Evolutionary conservation across 768 basidiomycete species (phyloP).

Genomic region (Grammothele lineata): DNA sequence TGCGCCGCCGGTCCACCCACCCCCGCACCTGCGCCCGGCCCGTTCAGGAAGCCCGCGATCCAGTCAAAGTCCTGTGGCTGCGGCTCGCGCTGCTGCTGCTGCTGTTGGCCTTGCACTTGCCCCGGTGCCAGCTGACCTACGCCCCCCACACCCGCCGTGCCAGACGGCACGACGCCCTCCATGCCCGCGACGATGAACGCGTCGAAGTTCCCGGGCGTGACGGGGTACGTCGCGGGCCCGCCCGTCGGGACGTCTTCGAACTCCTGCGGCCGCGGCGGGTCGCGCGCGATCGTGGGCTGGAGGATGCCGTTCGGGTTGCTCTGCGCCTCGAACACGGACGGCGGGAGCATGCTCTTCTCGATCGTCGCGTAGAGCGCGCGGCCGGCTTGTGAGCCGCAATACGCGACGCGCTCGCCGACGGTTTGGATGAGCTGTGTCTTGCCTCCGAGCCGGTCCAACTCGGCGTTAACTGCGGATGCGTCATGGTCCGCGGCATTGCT

Average conservation of each 20-base stretch:
- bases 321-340: constrained; percentile 6
- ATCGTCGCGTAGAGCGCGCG: neutral
- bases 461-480: constrained; percentile 10
- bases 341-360: too few species aligned
- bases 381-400: too few species aligned
- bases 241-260: too few species aligned
- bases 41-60: neutral
- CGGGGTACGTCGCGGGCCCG: too few species aligned
- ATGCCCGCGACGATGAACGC: too few species aligned
- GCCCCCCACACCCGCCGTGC: too few species aligned
- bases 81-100: too few species aligned
- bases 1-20: neutral
- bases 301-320: constrained; percentile 17
- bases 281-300: constrained; percentile 50
- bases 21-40: neutral
- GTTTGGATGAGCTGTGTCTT: constrained; percentile 25
- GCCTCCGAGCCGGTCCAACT: constrained; percentile 32
- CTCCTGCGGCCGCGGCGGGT: constrained; percentile 39
- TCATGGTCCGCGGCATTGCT: constrained; percentile 14
- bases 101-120: too few species aligned
- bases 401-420: constrained; percentile 2
- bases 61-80: constrained; percentile 16
- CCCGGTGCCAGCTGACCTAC: too few species aligned
- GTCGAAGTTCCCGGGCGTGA: too few species aligned
- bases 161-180: too few species aligned